phyloP scores from a whole-genome alignment of 306 rosid genomes.

The Vigna mungo region DNA sequence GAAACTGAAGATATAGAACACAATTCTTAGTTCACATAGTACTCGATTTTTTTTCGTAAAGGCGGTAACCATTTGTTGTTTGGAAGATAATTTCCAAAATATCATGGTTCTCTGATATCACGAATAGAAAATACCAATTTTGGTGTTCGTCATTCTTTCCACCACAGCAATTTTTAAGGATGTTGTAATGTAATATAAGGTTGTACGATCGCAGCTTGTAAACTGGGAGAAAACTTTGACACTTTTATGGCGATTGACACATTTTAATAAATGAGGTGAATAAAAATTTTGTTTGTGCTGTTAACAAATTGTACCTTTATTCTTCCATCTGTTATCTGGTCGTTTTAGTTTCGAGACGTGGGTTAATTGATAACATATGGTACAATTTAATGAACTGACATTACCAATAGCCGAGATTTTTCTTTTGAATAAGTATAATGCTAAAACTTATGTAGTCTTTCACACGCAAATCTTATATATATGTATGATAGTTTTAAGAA shows the following conservation, averaged over 20 bases:
- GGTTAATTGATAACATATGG: background rate
- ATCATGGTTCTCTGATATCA: conserved; percentile 23
- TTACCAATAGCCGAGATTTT: background rate
- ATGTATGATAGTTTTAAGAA: background rate
- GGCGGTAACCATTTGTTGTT: conserved; percentile 12
- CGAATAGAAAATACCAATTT: conserved; percentile 37
- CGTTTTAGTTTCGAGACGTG: background rate
- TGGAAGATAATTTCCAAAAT: conserved; percentile 28
- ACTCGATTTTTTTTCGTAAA: background rate
- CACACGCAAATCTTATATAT: background rate
- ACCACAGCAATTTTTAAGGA: conserved; percentile 36
- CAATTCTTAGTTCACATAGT: conserved; percentile 19
- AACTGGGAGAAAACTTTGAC: conserved; percentile 46
- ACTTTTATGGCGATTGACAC: conserved; percentile 8
- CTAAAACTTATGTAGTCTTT: background rate
- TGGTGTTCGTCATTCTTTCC: conserved; percentile 43
- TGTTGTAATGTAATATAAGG: conserved; percentile 47
- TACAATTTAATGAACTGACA: background rate
- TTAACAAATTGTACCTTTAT: conserved; percentile 1
- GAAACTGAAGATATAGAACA: conserved; percentile 72
- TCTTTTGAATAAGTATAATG: background rate
- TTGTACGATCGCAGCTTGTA: conserved; percentile 49
- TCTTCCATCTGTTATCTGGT: background rate
- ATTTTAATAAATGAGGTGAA: conserved; percentile 44
- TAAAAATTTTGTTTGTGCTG: conserved; percentile 20